Evolutionary conservation across 129 eudicot genomes (phyloP).

Genomic region (Tagetes erecta): DNA sequence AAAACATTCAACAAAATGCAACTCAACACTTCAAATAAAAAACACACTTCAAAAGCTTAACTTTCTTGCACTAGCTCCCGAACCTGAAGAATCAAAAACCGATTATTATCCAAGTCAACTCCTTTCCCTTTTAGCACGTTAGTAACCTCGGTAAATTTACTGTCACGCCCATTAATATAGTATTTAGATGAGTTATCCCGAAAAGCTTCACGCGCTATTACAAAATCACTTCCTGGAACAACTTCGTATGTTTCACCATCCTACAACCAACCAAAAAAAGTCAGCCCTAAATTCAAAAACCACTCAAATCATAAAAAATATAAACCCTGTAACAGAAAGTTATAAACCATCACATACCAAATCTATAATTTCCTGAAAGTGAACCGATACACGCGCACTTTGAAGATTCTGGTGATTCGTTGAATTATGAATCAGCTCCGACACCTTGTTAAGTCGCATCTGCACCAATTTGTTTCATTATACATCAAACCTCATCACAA

Average conservation of each 20-base stretch:
- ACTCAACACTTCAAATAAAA: neutral
- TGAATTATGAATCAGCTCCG: slow-evolving; percentile 96
- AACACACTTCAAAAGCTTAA: neutral
- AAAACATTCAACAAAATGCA: slow-evolving; percentile 10
- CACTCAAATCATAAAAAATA: neutral
- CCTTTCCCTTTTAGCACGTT: slow-evolving; percentile 85
- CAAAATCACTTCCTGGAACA: slow-evolving; percentile 85
- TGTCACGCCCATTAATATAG: slow-evolving; percentile 64
- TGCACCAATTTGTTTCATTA: slow-evolving; percentile 32
- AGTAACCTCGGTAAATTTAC: slow-evolving; percentile 88
- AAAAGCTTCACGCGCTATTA: slow-evolving; percentile 80
- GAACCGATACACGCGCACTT: slow-evolving; percentile 92
- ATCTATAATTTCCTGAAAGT: slow-evolving; percentile 92
- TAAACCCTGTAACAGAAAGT: neutral
- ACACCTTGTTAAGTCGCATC: slow-evolving; percentile 98
- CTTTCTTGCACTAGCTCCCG: neutral
- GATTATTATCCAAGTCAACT: slow-evolving; percentile 93
- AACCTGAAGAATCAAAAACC: slow-evolving; percentile 97
- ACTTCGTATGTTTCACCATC: slow-evolving; percentile 78
- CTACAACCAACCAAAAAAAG: slow-evolving; percentile 41
- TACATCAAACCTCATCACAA: neutral
- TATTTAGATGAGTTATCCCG: slow-evolving; percentile 83
- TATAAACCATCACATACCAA: slow-evolving; percentile 43
- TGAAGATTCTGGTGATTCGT: slow-evolving; percentile 89
- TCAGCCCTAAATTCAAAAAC: neutral